Base-by-base conservation (phyloP, 139 green algal genomes). In the Tetradesmus obliquus region DNA sequence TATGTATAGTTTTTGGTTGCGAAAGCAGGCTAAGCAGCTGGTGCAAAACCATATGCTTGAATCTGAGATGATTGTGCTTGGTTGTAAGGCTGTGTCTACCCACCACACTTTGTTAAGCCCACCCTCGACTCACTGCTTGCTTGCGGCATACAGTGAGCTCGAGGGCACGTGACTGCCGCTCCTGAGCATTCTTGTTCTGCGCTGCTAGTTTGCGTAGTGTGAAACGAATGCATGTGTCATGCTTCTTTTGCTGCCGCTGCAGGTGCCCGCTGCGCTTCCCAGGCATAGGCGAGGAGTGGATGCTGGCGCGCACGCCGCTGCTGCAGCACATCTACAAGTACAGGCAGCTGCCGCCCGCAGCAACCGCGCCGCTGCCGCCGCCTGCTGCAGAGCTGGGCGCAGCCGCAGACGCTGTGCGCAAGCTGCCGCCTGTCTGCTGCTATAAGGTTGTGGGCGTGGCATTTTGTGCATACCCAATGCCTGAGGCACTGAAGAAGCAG, bases 201-300 rank as follows among this genome's bases (percentile, higher is more conserved):
- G 6, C 45, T 24, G 9, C 60, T 10, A 45, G 22, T 45, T 45
- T 45, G 32, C 32, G 32, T 45, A 45, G 32, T 45, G 32, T 45
- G 32, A 45, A 45, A 45, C 32, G 32, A 45, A 72, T 72, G 62
- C 62, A 13, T 20, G 62, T 12, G 15, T 53, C 1, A 4, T 87
- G 82, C 82, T 85, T 9, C 80, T 88, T 57, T 24, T 66, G 20
- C 7, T 24, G 57, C 45, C 72, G 19, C 32, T 32, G 60, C 91
- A 95, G 95, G 72, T 98, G 96, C 92, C 93, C 95, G 53, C 92
- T 98, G 53, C 92, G 94, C 87, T 96, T 98, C 74, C 97, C 97
- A 5, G 85, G 57, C 7, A 90, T 91, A 0, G 93, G 92, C 66
- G 94, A 97, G 58, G 92, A 55, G 22, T 91, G 97, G 17, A 92